Conservation (phyloP, 1,284 basidiomycete species). For the Sporisorium reilianum region DNA sequence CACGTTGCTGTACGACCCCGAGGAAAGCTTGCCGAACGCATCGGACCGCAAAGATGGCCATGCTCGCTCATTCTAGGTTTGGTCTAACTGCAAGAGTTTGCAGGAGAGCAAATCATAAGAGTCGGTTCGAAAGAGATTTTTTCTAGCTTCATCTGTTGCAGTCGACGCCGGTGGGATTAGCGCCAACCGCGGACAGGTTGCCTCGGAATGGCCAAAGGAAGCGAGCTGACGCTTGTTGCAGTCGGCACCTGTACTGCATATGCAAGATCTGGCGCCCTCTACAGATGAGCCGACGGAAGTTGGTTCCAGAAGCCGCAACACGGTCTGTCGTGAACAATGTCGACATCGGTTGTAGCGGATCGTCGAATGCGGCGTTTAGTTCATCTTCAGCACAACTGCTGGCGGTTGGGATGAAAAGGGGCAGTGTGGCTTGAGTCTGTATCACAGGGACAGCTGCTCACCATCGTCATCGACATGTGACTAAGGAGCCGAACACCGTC, state of each 20-base stretch:
- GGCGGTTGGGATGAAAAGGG: too few relatives aligned
- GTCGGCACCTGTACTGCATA: not conserved
- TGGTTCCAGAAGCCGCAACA: not conserved
- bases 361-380: not conserved
- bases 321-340: not conserved
- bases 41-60: too few relatives aligned
- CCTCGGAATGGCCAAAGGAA: not conserved
- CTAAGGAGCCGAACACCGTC: not conserved
- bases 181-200: not conserved
- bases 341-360: not conserved
- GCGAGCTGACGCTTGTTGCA: not conserved
- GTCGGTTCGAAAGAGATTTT: not conserved
- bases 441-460: not conserved
- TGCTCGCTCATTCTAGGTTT: not conserved
- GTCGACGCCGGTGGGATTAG: not conserved
- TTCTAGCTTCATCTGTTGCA: not conserved
- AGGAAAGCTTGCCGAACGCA: not conserved
- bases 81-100: not conserved
- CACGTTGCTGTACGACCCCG: too few relatives aligned
- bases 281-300: not conserved
- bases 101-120: not conserved
- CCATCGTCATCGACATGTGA: not conserved
- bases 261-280: not conserved
- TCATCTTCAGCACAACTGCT: not conserved
- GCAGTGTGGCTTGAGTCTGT: not conserved